Percentiles rank a stretch among this genome's conserved stretches.
Conservation (phyloP, 495 filamentous ascomycete species). For the Staphylotrichum tortipilum region DNA sequence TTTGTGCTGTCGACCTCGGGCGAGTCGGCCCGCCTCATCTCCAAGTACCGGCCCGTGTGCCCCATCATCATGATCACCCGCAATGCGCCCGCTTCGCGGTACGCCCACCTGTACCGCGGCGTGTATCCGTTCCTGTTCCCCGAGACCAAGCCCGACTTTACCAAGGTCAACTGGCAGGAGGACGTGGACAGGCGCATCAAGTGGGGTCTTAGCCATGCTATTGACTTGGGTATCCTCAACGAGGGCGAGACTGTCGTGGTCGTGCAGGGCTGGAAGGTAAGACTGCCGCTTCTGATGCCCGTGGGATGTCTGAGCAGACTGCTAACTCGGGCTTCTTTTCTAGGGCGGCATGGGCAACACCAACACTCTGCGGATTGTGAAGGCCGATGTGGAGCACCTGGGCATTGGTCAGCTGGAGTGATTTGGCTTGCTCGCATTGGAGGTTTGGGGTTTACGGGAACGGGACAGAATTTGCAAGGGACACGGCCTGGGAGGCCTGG, state of each 20-base stretch:
- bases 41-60: constrained; percentile 97
- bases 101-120: constrained; percentile 91
- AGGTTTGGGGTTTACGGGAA: background rate
- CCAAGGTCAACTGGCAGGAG: constrained; percentile 85
- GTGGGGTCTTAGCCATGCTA: constrained; percentile 82
- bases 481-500: background rate
- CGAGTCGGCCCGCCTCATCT: constrained; percentile 83
- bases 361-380: constrained; percentile 66
- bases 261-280: constrained; percentile 78
- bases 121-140: constrained; percentile 96
- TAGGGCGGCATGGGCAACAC: constrained; percentile 95
- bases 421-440: background rate
- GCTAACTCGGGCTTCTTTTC: background rate
- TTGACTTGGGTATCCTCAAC: constrained; percentile 72
- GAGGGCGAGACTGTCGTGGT: constrained; percentile 83
- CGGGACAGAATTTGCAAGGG: background rate
- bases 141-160: constrained; percentile 88
- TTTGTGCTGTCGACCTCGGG: constrained; percentile 88
- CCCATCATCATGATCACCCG: constrained; percentile 98
- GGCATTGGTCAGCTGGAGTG: constrained; percentile 30
- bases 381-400: constrained; percentile 44
- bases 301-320: background rate
- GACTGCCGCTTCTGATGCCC: background rate
- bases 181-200: constrained; percentile 94
- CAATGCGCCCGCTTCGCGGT: constrained; percentile 72